These are phyloP conservation scores for Neurospora terricola DNA, from an alignment of 495 filamentous ascomycete species.

Conservation along the genomic window DNA sequence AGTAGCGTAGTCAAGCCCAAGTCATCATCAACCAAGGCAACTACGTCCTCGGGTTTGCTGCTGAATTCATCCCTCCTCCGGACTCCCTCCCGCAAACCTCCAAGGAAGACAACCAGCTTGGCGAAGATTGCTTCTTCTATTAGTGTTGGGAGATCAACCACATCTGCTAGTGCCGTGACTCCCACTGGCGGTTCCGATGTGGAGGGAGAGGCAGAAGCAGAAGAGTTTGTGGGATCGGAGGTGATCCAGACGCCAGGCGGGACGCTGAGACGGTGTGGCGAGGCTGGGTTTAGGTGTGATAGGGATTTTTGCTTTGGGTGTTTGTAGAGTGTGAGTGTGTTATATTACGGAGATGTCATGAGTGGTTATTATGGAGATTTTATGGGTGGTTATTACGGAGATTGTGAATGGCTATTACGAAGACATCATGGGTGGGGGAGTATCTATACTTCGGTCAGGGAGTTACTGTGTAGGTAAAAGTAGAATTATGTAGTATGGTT, in stretches of 20 bases:
- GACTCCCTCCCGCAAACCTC: background rate
- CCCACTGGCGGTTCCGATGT: background rate
- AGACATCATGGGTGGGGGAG: background rate
- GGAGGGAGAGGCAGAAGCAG: background rate
- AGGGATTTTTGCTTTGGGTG: constrained; percentile 35
- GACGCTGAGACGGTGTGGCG: constrained; percentile 27
- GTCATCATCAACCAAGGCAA: background rate
- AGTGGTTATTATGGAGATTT: background rate
- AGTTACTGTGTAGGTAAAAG: background rate
- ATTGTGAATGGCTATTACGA: background rate
- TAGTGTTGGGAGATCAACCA: background rate
- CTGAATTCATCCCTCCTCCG: background rate
- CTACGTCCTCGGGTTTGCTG: no score
- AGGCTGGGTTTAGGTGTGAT: constrained; percentile 29
- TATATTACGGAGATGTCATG: background rate
- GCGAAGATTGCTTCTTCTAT: background rate
- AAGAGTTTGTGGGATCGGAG: background rate
- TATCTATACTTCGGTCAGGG: background rate
- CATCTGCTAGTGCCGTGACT: background rate
- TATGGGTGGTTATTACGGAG: background rate
- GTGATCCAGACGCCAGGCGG: constrained; percentile 27
- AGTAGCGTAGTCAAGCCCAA: background rate
- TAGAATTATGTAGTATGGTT: background rate
- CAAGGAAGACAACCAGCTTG: background rate
- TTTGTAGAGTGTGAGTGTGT: constrained; percentile 2